Evolutionary conservation across 129 eudicot genomes (phyloP).

Genomic region (Cynara cardunculus): DNA sequence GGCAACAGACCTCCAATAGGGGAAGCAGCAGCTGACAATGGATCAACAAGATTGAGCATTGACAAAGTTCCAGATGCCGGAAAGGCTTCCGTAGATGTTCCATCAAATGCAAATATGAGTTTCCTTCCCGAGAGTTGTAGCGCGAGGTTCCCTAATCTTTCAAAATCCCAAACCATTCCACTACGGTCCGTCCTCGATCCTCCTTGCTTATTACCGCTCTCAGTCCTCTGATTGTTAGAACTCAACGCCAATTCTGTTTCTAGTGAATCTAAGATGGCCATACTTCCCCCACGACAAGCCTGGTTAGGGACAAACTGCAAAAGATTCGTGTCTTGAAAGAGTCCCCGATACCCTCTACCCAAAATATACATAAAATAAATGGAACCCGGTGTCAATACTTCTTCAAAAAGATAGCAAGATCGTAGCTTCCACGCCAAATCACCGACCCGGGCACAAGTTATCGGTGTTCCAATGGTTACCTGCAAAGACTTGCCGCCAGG

Average conservation of each 20-base stretch:
- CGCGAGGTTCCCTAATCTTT: slow-evolving; percentile 78
- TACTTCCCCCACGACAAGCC: slow-evolving; percentile 97
- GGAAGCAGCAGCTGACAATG: slow-evolving; percentile 96
- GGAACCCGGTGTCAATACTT: slow-evolving; percentile 90
- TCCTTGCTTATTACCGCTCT: slow-evolving; percentile 64
- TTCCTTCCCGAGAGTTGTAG: slow-evolving; percentile 89
- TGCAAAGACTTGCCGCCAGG: slow-evolving; percentile 86
- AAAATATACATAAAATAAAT: slow-evolving; percentile 93
- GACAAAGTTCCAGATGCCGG: slow-evolving; percentile 84
- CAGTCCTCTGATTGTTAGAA: slow-evolving; percentile 66
- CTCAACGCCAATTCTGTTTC: slow-evolving; percentile 65
- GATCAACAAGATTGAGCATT: slow-evolving; percentile 95
- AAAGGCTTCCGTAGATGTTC: slow-evolving; percentile 83
- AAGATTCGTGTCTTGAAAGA: slow-evolving; percentile 87
- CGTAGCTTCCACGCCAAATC: slow-evolving; percentile 90
- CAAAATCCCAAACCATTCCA: slow-evolving; percentile 97
- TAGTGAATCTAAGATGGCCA: slow-evolving; percentile 93
- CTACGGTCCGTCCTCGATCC: slow-evolving; percentile 62
- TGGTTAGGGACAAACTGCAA: slow-evolving; percentile 88
- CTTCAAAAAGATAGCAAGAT: slow-evolving; percentile 89
- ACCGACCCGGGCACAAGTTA: slow-evolving; percentile 55
- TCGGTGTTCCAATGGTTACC: slow-evolving; percentile 93
- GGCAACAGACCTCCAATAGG: slow-evolving; percentile 78
- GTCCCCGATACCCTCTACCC: slow-evolving; percentile 97
- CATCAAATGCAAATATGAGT: slow-evolving; percentile 96